A percentile compares a stretch with the other conserved stretches of the same genome.
phyloP scores from a whole-genome alignment of 495 filamentous ascomycete species.

The Lasiosphaeria hispida region DNA sequence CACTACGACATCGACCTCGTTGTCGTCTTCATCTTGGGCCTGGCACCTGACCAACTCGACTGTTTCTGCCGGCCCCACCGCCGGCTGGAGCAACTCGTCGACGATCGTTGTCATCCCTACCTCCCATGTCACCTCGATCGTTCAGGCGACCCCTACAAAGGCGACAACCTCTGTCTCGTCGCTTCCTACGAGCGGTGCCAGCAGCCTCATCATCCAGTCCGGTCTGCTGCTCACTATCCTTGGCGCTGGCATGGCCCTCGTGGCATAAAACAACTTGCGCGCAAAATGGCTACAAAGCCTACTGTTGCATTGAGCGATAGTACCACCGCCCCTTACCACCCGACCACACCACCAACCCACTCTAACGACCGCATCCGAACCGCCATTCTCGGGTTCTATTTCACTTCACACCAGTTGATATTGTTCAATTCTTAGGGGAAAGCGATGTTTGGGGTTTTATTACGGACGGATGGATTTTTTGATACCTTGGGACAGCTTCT shows the following conservation, averaged over 20 bases:
- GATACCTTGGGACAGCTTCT: conserved; percentile 21
- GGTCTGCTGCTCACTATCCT: conserved; percentile 42
- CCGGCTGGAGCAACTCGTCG: conserved; percentile 28
- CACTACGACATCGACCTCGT: conserved; percentile 21
- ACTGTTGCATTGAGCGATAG: background rate
- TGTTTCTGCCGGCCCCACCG: conserved; percentile 35
- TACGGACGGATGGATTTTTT: conserved; percentile 4
- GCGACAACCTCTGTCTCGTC: conserved; percentile 19
- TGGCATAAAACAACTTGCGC: conserved; percentile 31
- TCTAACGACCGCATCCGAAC: conserved; percentile 22
- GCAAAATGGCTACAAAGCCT: no score
- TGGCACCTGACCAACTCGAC: conserved; percentile 41
- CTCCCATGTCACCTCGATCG: conserved; percentile 21
- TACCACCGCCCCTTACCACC: no score
- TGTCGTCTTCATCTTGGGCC: conserved; percentile 11
- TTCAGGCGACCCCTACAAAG: conserved; percentile 16
- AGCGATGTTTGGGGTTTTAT: conserved; percentile 28
- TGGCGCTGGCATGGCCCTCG: conserved; percentile 41
- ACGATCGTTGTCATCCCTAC: conserved; percentile 26
- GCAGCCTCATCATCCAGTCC: conserved; percentile 36
- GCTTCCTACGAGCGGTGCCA: conserved; percentile 34
- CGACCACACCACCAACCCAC: background rate
- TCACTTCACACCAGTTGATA: conserved; percentile 21
- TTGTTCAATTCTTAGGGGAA: conserved; percentile 23
- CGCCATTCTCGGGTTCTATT: conserved; percentile 14